A percentile compares a stretch with the other conserved stretches of the same genome.
Conservation (phyloP, 2,329 filamentous ascomycete genomes). For the Colletotrichum lindemuthianum region DNA sequence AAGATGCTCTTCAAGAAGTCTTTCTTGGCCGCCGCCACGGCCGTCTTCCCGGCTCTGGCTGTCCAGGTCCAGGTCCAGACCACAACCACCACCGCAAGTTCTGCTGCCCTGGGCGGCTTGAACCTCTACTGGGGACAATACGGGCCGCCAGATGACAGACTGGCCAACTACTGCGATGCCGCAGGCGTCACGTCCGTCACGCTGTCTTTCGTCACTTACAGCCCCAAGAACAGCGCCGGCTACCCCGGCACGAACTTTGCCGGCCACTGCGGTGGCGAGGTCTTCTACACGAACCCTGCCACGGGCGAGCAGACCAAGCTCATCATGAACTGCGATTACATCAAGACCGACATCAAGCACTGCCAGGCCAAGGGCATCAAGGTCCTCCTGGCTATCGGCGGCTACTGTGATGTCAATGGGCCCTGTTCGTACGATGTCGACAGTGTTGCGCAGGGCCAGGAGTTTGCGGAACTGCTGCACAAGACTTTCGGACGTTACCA, state of each 20-base stretch:
- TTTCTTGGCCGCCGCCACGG: conserved; percentile 40
- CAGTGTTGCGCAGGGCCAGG: conserved; percentile 43
- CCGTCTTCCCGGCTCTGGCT: conserved; percentile 36
- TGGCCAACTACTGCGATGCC: conserved; percentile 48
- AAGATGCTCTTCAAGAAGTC: conserved; percentile 41
- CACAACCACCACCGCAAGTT: neutral
- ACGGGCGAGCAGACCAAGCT: conserved; percentile 43
- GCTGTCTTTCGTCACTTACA: conserved; percentile 49
- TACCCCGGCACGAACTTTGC: conserved; percentile 54
- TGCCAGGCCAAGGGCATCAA: conserved; percentile 55
- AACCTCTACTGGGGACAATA: conserved; percentile 56
- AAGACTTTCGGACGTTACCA: conserved; percentile 50
- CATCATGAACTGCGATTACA: conserved; percentile 46
- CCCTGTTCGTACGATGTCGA: conserved; percentile 48
- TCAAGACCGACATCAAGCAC: conserved; percentile 52
- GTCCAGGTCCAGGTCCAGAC: conserved; percentile 11
- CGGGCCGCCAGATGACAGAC: conserved; percentile 40
- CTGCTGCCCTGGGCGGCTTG: conserved; percentile 41
- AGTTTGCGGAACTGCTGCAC: conserved; percentile 52
- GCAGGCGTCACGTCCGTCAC: conserved; percentile 50
- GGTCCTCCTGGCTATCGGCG: conserved; percentile 55
- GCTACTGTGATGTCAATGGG: conserved; percentile 39
- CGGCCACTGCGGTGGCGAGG: conserved; percentile 47
- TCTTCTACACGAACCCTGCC: conserved; percentile 38
- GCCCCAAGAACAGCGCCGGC: conserved; percentile 48